phyloP scores from a whole-genome alignment of 1,139 yeast genomes.

The Candida sp. region DNA sequence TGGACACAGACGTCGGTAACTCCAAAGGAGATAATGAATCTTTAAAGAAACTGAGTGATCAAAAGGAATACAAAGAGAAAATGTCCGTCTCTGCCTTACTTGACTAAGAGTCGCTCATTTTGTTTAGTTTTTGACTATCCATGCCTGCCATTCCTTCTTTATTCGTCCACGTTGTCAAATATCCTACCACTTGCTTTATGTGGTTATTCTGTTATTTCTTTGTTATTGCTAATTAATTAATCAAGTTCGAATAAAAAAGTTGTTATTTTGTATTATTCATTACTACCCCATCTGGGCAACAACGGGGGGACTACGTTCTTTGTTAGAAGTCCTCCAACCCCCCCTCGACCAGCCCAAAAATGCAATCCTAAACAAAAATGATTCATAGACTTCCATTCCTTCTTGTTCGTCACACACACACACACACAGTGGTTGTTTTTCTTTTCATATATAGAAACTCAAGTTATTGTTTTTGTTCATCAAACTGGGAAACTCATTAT shows the following conservation, averaged over 20 bases:
- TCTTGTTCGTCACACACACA: neutral
- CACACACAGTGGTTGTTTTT: neutral
- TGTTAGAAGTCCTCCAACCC: neutral
- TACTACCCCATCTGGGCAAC: neutral
- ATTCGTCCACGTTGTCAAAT: neutral
- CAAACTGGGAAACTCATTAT: neutral
- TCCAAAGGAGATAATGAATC: neutral
- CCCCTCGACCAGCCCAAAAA: neutral
- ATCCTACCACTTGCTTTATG: neutral
- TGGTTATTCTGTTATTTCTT: neutral
- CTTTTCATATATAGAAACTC: neutral
- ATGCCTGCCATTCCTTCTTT: neutral
- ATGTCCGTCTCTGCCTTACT: slow-evolving; percentile 14
- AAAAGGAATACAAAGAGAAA: slow-evolving; percentile 5
- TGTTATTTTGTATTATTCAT: neutral
- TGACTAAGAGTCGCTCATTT: slow-evolving; percentile 6
- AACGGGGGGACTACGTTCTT: neutral
- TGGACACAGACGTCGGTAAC: neutral
- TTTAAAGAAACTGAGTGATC: neutral
- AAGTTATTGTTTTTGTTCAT: neutral
- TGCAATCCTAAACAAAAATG: neutral
- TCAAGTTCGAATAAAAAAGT: neutral
- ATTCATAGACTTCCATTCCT: neutral
- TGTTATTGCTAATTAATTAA: too few relatives aligned
- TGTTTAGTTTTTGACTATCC: too few relatives aligned